Base-by-base conservation (phyloP, 2,329 filamentous ascomycete genomes). In the Lithohypha guttulata region DNA sequence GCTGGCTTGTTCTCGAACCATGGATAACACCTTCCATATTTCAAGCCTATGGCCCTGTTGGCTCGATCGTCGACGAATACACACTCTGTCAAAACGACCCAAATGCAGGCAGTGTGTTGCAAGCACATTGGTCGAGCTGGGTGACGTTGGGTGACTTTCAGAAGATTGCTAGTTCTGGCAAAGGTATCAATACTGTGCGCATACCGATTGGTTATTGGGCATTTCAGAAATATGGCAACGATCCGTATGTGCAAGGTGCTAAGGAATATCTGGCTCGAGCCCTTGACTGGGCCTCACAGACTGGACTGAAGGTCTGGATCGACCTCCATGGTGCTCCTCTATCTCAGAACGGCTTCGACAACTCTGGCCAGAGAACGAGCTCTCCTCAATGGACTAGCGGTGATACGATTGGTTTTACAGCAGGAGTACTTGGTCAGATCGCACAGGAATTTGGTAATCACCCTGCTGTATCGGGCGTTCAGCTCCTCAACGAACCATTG, bases 131-230 rank as follows among this genome's bases (percentile, higher is more conserved):
- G 77, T 60, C 65, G 34, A 65, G 63, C 7, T 81, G 71, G 60
- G 67, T 75, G 47, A 69, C 67, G 2, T 55, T 69, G 43, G 62
- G 58, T 15, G 74, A 77, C 52, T 74, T 78, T 53, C 55, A 64
- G 14, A 60, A 68, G 37, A 77, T 78, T 43, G 67, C 65, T n/a
- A 55, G 52, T 11, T 46, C 46, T 13, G 49, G 49, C 18, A 36
- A 65, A 11, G 75, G 75, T 3, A 56, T 80, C 52, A 80, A 78
- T 57, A 69, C 77, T 47, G 72, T 79, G 25, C 64, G 77, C 32
- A 79, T 81, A 39, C 77, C 77, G 2, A 65, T 81, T 35, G 77
- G 77, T 4, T 79, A 79, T 54, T 81, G 77, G 77, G 75, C 75
- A 22, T 57, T 77, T 8, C 60, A 65, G 30, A 66, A 68, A 2